A percentile compares a stretch with the other conserved stretches of the same genome.
Evolutionary conservation across 257 asterid species (phyloP).

Genomic region (Mitragyna speciosa): DNA sequence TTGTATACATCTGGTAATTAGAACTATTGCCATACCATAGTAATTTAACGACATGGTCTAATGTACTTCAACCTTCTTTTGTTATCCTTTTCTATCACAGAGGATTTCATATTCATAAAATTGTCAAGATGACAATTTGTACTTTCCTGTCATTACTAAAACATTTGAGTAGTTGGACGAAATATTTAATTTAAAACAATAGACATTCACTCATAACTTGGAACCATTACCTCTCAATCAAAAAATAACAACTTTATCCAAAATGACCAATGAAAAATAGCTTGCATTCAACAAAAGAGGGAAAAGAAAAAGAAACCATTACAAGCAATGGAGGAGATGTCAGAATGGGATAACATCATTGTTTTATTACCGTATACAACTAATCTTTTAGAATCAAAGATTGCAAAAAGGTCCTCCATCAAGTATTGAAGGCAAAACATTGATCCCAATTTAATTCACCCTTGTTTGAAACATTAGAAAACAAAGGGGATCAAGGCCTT

Average conservation of each 20-base stretch:
- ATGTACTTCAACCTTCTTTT: too few relatives aligned
- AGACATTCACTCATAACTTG: neutral
- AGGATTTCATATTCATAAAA: neutral
- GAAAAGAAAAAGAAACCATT: too few relatives aligned
- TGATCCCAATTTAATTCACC: neutral
- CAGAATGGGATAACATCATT: neutral
- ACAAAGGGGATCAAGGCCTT: constrained; percentile 68
- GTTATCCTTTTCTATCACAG: too few relatives aligned
- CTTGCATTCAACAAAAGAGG: neutral
- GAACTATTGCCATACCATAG: too few relatives aligned
- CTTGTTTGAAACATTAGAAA: constrained; percentile 30
- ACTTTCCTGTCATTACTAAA: neutral
- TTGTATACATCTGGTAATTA: too few relatives aligned
- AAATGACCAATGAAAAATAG: neutral
- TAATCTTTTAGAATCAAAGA: neutral
- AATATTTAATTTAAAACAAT: too few relatives aligned
- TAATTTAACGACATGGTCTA: too few relatives aligned
- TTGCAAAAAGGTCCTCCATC: neutral
- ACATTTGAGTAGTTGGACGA: neutral
- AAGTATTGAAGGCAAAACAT: neutral
- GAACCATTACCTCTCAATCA: neutral
- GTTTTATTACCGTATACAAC: neutral
- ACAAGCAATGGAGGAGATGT: neutral
- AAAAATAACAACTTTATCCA: too few relatives aligned
- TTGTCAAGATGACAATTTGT: neutral